phyloP scores from a whole-genome alignment of 1,139 yeast genomes.

The Entelexis sorbosivorans region DNA sequence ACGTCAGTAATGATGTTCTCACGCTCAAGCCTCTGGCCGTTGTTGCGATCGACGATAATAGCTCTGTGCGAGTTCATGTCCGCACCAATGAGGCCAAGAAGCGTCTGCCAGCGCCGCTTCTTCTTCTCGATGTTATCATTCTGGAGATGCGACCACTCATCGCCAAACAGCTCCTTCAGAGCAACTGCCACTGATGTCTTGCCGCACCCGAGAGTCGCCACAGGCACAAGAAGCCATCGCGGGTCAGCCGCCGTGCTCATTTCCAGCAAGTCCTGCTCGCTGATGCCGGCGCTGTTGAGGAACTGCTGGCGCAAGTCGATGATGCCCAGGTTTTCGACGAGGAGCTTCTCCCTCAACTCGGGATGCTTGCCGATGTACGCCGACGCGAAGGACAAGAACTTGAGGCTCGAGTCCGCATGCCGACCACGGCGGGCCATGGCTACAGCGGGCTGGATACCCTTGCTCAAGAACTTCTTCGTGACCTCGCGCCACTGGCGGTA shows the following conservation, averaged over 20 bases:
- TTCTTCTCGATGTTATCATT: constrained; percentile 53
- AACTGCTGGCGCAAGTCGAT: constrained; percentile 57
- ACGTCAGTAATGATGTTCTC: constrained; percentile 52
- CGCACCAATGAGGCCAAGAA: constrained; percentile 22
- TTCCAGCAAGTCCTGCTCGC: constrained; percentile 18
- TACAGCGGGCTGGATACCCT: constrained; percentile 4
- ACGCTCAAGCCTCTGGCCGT: constrained; percentile 63
- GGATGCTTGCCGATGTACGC: constrained; percentile 8
- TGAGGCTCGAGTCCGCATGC: constrained; percentile 10
- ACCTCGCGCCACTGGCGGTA: constrained; percentile 87
- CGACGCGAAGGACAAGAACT: constrained; percentile 14
- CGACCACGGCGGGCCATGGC: constrained; percentile 13
- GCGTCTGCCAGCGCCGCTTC: constrained; percentile 12
- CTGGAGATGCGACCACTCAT: constrained; percentile 65
- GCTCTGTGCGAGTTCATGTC: constrained; percentile 28
- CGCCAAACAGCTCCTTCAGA: constrained; percentile 39
- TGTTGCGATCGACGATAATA: constrained; percentile 75
- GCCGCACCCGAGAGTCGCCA: constrained; percentile 92
- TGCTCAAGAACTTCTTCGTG: constrained; percentile 50
- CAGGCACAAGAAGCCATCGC: constrained; percentile 64
- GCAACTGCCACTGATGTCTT: constrained; percentile 75
- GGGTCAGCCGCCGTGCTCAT: constrained; percentile 3
- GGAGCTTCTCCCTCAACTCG: constrained; percentile 3
- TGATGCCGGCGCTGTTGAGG: constrained; percentile 38
- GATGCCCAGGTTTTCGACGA: constrained; percentile 39